Conservation (phyloP, 305 asterid genomes). For the Fraxinus dipetala region DNA sequence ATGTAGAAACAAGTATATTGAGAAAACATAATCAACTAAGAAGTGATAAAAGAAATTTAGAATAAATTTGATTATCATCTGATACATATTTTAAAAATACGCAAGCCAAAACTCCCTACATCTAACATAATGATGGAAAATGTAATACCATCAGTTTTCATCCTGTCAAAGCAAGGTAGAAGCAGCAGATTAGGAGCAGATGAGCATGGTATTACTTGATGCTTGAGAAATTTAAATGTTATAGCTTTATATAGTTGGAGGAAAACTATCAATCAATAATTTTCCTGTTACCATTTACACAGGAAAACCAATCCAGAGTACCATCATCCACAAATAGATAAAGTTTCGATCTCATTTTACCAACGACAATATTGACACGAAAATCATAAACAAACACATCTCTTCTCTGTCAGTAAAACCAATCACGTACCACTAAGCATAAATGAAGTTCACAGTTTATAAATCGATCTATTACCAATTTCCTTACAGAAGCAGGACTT, state of each 20-base stretch:
- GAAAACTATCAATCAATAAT: background rate
- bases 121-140: background rate
- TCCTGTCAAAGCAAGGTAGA: background rate
- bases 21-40: background rate
- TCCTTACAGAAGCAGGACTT: background rate
- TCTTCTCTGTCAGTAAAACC: background rate
- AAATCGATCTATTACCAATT: background rate
- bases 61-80: background rate
- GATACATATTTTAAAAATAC: background rate
- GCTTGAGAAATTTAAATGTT: background rate
- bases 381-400: background rate
- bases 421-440: background rate
- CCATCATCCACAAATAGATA: background rate
- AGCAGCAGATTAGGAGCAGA: background rate
- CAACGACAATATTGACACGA: background rate
- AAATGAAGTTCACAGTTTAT: background rate
- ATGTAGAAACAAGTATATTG: background rate
- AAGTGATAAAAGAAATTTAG: background rate
- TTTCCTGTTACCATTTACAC: background rate
- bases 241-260: background rate
- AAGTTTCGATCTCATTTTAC: background rate
- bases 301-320: background rate
- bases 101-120: background rate
- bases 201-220: background rate
- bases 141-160: background rate